Evolutionary conservation across 192 early-diverging fungal species (phyloP).

Genomic region (Mortierella claussenii): DNA sequence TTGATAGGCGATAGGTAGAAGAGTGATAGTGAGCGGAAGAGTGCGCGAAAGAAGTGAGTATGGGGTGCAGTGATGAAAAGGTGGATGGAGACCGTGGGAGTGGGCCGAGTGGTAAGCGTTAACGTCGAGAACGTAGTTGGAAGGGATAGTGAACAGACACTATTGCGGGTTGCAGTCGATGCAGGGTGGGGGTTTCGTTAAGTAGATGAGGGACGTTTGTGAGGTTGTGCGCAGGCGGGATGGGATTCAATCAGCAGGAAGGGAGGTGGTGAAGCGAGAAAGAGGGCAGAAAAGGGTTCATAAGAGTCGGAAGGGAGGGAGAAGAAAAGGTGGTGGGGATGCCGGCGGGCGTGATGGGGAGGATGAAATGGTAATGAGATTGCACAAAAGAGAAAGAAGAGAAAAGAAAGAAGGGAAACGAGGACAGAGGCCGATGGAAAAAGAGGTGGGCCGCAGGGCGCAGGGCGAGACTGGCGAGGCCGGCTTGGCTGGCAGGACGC

Average conservation of each 20-base stretch:
- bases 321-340: background rate
- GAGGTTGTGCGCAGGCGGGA: background rate
- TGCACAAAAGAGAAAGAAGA: background rate
- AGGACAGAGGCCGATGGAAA: background rate
- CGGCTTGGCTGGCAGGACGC: too few species aligned
- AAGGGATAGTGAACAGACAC: conserved; percentile 14
- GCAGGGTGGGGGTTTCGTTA: conserved; percentile 22
- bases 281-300: background rate
- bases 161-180: conserved; percentile 23
- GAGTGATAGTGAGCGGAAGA: background rate
- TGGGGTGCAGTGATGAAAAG: background rate
- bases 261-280: background rate
- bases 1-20: background rate
- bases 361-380: background rate
- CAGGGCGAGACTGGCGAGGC: background rate
- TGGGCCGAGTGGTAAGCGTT: background rate
- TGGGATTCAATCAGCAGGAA: background rate
- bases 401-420: background rate
- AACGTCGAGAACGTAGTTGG: background rate
- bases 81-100: background rate
- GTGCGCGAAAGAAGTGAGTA: background rate
- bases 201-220: background rate
- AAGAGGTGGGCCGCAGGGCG: too few species aligned
- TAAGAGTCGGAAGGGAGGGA: background rate
- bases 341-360: background rate